phyloP scores from a whole-genome alignment of 768 basidiomycete species.

The Suillus subalutaceus region DNA sequence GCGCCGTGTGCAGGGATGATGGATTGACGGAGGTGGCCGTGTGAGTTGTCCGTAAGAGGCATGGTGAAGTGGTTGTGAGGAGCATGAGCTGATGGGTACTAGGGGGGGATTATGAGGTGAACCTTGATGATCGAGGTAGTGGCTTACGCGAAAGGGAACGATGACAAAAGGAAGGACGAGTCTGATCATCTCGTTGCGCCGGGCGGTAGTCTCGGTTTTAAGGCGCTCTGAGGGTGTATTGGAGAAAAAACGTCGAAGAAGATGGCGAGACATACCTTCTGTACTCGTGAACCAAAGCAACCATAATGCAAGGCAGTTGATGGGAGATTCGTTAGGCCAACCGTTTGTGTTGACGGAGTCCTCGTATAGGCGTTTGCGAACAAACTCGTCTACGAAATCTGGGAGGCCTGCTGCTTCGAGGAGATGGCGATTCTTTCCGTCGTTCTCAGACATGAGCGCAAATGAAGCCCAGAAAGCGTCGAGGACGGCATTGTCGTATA shows the following conservation, averaged over 20 bases:
- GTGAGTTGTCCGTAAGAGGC: conserved; percentile 41
- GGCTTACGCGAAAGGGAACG: conserved; percentile 50
- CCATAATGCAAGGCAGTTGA: conserved; percentile 61
- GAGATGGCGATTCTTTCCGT: conserved; percentile 63
- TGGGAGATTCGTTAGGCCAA: conserved; percentile 58
- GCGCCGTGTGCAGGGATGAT: conserved; percentile 44
- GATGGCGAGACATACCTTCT: conserved; percentile 39
- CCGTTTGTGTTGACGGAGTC: conserved; percentile 36
- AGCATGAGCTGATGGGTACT: conserved; percentile 61
- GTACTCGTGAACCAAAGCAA: conserved; percentile 64
- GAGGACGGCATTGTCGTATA: conserved; percentile 34
- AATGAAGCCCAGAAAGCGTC: conserved; percentile 49
- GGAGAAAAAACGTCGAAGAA: conserved; percentile 19
- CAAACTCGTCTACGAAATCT: conserved; percentile 45
- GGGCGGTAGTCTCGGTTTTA: conserved; percentile 26
- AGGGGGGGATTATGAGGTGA: conserved; percentile 3
- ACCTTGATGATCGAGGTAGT: not conserved
- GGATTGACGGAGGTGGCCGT: conserved; percentile 22
- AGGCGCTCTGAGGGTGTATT: conserved; percentile 29
- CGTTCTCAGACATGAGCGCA: conserved; percentile 66
- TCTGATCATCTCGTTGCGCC: conserved; percentile 32
- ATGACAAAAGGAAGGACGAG: conserved; percentile 50
- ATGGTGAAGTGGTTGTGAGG: conserved; percentile 64
- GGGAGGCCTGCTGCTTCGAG: conserved; percentile 55
- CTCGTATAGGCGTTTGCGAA: conserved; percentile 52